Evolutionary conservation across 2,329 filamentous ascomycete species (phyloP).

Genomic region (Hyphodiscus sp.): DNA sequence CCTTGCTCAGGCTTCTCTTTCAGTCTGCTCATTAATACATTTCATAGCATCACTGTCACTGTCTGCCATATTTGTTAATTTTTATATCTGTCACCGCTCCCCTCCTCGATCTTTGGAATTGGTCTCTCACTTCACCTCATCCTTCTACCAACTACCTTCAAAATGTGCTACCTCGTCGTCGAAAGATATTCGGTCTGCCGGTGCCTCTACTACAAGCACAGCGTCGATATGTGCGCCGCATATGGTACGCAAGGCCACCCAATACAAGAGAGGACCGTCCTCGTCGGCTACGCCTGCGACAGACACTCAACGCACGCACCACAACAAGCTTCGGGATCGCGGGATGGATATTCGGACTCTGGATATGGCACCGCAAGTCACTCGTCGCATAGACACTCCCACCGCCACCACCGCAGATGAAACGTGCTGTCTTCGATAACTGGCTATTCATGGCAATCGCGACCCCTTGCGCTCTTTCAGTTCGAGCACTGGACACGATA

Average conservation of each 20-base stretch:
- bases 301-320: constrained; percentile 34
- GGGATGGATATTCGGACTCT: constrained; percentile 27
- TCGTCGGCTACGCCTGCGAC: constrained; percentile 63
- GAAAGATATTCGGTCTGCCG: constrained; percentile 65
- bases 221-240: constrained; percentile 58
- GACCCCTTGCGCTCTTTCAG: constrained; percentile 26
- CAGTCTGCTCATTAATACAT: constrained; percentile 27
- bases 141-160: constrained; percentile 18
- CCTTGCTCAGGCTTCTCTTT: constrained; percentile 27
- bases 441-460: constrained; percentile 29
- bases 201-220: constrained; percentile 63
- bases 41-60: constrained; percentile 21
- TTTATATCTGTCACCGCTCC: constrained; percentile 6
- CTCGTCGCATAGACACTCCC: constrained; percentile 24
- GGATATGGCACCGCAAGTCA: constrained; percentile 29
- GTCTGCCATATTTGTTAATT: constrained; percentile 9
- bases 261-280: constrained; percentile 60
- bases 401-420: constrained; percentile 27
- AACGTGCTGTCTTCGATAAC: constrained; percentile 31
- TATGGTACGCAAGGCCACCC: constrained; percentile 56
- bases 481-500: constrained; percentile 27
- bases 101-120: not conserved
- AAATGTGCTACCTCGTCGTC: constrained; percentile 65
- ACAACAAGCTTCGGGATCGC: constrained; percentile 15
- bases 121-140: constrained; percentile 1